A percentile compares a stretch with the other conserved stretches of the same genome.
phyloP scores from a whole-genome alignment of 306 rosid species.

The Alnus glutinosa region DNA sequence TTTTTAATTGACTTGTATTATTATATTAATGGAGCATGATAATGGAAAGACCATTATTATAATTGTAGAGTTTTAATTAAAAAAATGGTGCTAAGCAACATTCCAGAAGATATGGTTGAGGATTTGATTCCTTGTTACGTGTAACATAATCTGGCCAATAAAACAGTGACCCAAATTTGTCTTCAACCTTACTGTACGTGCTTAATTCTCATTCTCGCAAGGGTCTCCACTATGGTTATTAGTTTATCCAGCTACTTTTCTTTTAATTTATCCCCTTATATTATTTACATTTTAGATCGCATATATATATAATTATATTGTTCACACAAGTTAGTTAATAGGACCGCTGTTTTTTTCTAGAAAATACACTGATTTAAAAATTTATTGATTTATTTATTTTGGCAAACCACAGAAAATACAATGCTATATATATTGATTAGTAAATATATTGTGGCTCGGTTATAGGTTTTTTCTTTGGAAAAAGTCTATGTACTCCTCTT shows the following conservation, averaged over 20 bases:
- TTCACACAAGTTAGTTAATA: too few species aligned
- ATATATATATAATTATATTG: too few species aligned
- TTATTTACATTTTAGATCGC: background rate
- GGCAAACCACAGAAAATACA: too few species aligned
- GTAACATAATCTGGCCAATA: slow-evolving; percentile 10
- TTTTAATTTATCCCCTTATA: background rate
- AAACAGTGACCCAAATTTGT: slow-evolving; percentile 19
- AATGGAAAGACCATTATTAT: background rate
- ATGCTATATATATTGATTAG: too few species aligned
- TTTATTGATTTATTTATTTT: too few species aligned
- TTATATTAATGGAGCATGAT: background rate
- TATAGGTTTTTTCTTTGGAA: too few species aligned
- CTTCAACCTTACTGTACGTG: background rate
- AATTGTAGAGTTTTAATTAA: background rate
- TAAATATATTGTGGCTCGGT: too few species aligned
- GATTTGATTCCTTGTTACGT: slow-evolving; percentile 35
- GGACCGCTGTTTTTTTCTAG: too few species aligned
- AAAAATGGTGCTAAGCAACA: slow-evolving; percentile 7
- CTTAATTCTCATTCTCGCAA: background rate
- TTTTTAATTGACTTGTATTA: slow-evolving; percentile 1
- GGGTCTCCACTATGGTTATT: background rate
- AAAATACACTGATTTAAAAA: too few species aligned
- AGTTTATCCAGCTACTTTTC: background rate
- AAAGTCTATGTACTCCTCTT: too few species aligned
- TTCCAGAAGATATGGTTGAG: slow-evolving; percentile 27